Conservation (phyloP, 2,329 filamentous ascomycete genomes). For the Alternaria arborescens region DNA sequence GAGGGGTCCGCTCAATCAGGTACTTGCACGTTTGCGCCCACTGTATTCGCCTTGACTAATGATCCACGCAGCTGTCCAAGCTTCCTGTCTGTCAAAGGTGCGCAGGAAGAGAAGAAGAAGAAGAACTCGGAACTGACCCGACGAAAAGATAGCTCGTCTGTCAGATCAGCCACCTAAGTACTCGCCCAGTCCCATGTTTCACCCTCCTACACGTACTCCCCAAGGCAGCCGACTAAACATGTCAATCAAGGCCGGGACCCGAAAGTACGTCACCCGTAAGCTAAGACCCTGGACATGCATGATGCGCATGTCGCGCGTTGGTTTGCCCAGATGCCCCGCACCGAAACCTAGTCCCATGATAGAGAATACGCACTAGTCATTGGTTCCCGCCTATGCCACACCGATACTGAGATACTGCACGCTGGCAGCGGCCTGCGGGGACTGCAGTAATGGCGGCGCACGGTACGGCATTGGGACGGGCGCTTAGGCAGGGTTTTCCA, state of each 20-base stretch:
- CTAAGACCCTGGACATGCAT: conserved; percentile 4
- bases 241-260: conserved; percentile 4
- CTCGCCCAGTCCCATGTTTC: neutral
- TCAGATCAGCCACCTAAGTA: conserved; percentile 5
- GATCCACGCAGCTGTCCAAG: neutral
- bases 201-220: neutral
- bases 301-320: conserved; percentile 6
- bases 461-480: conserved; percentile 9
- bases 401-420: neutral
- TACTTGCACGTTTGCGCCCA: conserved; percentile 4
- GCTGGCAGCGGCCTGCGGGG: conserved; percentile 1
- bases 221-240: neutral
- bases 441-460: neutral
- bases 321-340: conserved; percentile 8
- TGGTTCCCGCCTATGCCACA: conserved; percentile 12
- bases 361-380: conserved; percentile 2
- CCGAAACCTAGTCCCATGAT: conserved; percentile 18
- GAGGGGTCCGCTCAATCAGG: neutral
- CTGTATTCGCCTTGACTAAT: neutral
- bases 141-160: neutral
- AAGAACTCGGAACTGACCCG: neutral
- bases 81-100: conserved; percentile 2
- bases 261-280: conserved; percentile 12
- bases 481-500: conserved; percentile 14
- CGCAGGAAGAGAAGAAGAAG: neutral